A percentile compares a stretch with the other conserved stretches of the same genome.
These are phyloP conservation scores for Globisporangium spinosum DNA, from an alignment of 352 stramenopile genomes.

Conservation along the genomic window DNA sequence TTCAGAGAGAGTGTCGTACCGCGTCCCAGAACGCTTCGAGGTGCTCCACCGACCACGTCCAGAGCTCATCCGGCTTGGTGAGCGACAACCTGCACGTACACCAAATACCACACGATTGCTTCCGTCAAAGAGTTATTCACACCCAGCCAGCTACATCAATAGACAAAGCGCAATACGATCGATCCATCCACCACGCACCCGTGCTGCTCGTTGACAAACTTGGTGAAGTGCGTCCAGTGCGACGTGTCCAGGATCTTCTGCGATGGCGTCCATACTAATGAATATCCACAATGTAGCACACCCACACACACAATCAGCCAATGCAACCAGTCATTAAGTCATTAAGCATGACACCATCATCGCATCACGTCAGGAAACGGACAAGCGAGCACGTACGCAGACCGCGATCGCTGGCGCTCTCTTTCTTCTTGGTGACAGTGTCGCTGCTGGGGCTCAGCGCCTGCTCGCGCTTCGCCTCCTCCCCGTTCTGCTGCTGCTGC, in stretches of 20 bases:
- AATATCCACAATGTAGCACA: neutral
- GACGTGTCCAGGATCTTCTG: slow-evolving; percentile 41
- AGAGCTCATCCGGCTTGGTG: slow-evolving; percentile 46
- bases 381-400: slow-evolving; percentile 11
- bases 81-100: slow-evolving; percentile 32
- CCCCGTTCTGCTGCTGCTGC: slow-evolving; percentile 2
- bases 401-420: slow-evolving; percentile 6
- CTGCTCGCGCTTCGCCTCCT: slow-evolving; percentile 5
- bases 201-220: slow-evolving; percentile 52
- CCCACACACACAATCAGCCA: neutral
- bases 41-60: slow-evolving; percentile 70
- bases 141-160: neutral
- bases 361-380: neutral
- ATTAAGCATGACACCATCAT: slow-evolving; percentile 1
- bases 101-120: neutral
- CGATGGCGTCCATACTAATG: slow-evolving; percentile 56
- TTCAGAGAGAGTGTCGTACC: slow-evolving; percentile 13
- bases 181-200: slow-evolving; percentile 24
- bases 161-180: neutral
- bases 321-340: neutral
- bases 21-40: slow-evolving; percentile 63
- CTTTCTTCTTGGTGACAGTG: neutral
- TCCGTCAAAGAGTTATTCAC: slow-evolving; percentile 1
- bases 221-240: slow-evolving; percentile 69
- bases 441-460: neutral